A percentile compares a stretch with the other conserved stretches of the same genome.
These are phyloP conservation scores for Leccinellum luteum DNA, from an alignment of 768 basidiomycete genomes.

Conservation along the genomic window DNA sequence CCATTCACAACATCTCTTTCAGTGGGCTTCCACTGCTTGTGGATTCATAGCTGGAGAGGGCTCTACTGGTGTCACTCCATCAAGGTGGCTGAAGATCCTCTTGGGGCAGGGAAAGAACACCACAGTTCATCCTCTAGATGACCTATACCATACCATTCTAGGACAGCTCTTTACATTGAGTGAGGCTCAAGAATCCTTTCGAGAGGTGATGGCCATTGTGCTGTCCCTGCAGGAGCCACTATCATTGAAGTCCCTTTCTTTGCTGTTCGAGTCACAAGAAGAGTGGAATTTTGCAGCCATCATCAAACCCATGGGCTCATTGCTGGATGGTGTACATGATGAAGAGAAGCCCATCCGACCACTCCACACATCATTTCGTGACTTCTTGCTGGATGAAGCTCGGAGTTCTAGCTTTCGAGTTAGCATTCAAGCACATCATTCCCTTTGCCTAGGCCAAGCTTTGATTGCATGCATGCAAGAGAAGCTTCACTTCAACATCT, in stretches of 20 bases:
- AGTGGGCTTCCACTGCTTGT: neutral
- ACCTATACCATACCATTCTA: neutral
- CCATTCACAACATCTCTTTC: neutral
- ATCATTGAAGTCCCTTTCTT: neutral
- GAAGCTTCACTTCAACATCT: neutral
- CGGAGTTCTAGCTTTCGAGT: neutral
- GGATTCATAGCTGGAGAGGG: neutral
- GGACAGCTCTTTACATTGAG: neutral
- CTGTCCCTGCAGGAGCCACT: neutral
- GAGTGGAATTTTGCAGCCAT: too few relatives aligned
- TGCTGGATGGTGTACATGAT: neutral
- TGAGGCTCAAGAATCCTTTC: neutral
- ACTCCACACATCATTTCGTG: neutral
- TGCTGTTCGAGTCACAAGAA: too few relatives aligned
- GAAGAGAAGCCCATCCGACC: neutral
- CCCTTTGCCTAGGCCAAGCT: neutral
- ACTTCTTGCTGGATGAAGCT: neutral
- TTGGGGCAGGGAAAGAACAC: too few relatives aligned
- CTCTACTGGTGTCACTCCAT: rapidly evolving
- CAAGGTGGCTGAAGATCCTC: neutral
- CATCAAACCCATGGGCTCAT: neutral
- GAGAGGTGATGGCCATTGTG: neutral
- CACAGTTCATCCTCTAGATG: neutral
- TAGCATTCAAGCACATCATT: neutral
- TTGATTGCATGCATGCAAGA: neutral